Conservation (phyloP, 2,329 filamentous ascomycete genomes). For the Colletotrichum tofieldiae region DNA sequence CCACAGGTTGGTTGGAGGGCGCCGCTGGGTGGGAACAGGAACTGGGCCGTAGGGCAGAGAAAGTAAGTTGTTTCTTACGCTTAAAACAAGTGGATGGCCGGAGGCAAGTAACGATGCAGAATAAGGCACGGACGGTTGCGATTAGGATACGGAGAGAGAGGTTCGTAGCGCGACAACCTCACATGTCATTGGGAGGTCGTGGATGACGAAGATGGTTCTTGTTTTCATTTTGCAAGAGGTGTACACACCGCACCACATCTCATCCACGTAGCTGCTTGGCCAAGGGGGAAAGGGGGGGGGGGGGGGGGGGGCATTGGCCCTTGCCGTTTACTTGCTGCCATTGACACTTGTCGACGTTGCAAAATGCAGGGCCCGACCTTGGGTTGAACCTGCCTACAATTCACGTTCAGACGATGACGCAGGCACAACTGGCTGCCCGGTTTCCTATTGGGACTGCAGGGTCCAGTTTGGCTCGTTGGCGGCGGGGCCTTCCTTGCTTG, state of each 20-base stretch:
- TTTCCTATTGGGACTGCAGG: conserved; percentile 39
- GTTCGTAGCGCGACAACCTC: conserved; percentile 5
- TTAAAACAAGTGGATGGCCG: not conserved
- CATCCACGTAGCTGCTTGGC: not conserved
- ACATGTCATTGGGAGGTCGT: not conserved
- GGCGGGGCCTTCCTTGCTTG: conserved; percentile 39
- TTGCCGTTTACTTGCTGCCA: conserved; percentile 28
- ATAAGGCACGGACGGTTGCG: not conserved
- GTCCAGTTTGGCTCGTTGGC: conserved; percentile 23
- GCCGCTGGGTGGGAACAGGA: conserved; percentile 23
- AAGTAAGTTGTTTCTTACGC: conserved; percentile 19
- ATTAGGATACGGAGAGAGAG: not conserved
- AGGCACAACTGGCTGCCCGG: conserved; percentile 42
- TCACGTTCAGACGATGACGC: conserved; percentile 43
- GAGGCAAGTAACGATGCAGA: conserved; percentile 24
- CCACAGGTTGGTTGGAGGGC: conserved; percentile 34
- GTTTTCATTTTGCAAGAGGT: not conserved
- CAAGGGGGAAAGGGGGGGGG: not conserved
- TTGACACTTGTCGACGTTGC: conserved; percentile 24
- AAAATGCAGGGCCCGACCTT: conserved; percentile 37
- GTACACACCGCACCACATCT: not conserved
- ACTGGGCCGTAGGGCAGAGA: conserved; percentile 38
- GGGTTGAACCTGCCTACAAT: conserved; percentile 20
- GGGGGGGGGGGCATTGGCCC: not conserved
- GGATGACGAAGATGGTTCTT: not conserved